Evolutionary conservation across 805 yeast species (phyloP), one percentile per base, ranked within the genome.

Genomic region (Candida alai): DNA sequence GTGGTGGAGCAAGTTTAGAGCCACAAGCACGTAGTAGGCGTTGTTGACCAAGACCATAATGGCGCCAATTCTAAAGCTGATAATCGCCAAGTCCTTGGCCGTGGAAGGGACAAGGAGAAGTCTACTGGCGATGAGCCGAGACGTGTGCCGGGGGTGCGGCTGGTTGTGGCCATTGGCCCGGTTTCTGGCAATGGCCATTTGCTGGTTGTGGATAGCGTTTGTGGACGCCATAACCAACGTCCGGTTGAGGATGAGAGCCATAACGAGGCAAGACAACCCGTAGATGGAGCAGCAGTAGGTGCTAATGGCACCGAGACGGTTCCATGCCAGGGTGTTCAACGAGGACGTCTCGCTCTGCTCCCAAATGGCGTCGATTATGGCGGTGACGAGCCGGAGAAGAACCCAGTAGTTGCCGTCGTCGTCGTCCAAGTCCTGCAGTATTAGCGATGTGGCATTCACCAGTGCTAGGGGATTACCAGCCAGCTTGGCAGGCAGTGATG

Each of bases 211-310:
- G 6, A 50, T 43, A 22, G 48, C 41, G 31, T 60, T 62, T 11
- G 65, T 54, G 11, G 65, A 56, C 2, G 71, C 70, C 36, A 65
- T 45, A 5, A 56, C 58, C 34, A 59, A 35, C 1, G 70, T 65
- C 12, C 70, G 39, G 40, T 65, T 65, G 39, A 65, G 47, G 2
- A 65, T 34, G 8, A 65, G 47, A 1, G 69, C 64, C 62, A 65
- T 60, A 5, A 58, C 32, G 30, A 66, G 47, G 35, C 70, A 63
- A 18, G 59, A 28, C 13, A 64, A 32, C 1, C 70, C 73, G 37
- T 66, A 66, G 5, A 51, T 32, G 9, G 68, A 61, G 32, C 58
- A 61, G 35, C 61, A 53, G 41, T 62, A 66, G n/a, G 52, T 42
- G 12, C 44, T 25, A n/a, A 44, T 32, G 4, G 39, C 35, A 9